These are phyloP conservation scores for Cladosporium austrohemisphaericum DNA, from an alignment of 2,329 filamentous ascomycete genomes.

Conservation along the genomic window DNA sequence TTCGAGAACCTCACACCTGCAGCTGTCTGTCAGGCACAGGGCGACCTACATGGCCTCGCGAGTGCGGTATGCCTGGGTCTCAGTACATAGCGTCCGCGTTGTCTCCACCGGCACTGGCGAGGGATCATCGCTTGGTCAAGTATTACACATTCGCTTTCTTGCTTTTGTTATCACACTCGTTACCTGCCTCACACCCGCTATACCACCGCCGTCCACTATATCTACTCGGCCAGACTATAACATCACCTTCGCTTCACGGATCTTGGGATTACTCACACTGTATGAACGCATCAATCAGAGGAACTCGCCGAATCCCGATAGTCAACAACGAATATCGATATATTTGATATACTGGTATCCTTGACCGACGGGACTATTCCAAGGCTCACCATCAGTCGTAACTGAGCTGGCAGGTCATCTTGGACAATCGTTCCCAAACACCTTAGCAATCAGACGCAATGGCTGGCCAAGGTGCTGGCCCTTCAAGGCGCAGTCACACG, in stretches of 20 bases:
- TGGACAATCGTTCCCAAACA: not conserved
- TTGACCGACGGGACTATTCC: not conserved
- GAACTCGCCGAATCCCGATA: slow-evolving; percentile 2
- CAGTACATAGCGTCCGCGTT: slow-evolving; percentile 15
- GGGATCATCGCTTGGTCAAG: slow-evolving; percentile 15
- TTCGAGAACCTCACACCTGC: slow-evolving; percentile 16
- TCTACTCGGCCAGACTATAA: not conserved
- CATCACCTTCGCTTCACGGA: not conserved
- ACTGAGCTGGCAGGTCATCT: not conserved
- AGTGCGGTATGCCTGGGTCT: slow-evolving; percentile 16
- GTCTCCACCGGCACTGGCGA: slow-evolving; percentile 13
- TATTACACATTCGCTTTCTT: slow-evolving; percentile 14
- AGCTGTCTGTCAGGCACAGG: slow-evolving; percentile 10
- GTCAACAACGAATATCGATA: not conserved
- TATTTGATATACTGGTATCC: not conserved
- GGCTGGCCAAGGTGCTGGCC: slow-evolving; percentile 92
- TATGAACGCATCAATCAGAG: not conserved
- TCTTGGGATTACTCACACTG: not conserved
- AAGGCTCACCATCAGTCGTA: not conserved
- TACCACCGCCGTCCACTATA: slow-evolving; percentile 2
- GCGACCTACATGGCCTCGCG: slow-evolving; percentile 13
- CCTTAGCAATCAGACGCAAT: slow-evolving; percentile 46
- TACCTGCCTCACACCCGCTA: slow-evolving; percentile 1
- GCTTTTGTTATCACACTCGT: slow-evolving; percentile 11
- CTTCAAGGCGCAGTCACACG: slow-evolving; percentile 87